Conservation (phyloP, 805 yeast genomes). For the Candida awuae region DNA sequence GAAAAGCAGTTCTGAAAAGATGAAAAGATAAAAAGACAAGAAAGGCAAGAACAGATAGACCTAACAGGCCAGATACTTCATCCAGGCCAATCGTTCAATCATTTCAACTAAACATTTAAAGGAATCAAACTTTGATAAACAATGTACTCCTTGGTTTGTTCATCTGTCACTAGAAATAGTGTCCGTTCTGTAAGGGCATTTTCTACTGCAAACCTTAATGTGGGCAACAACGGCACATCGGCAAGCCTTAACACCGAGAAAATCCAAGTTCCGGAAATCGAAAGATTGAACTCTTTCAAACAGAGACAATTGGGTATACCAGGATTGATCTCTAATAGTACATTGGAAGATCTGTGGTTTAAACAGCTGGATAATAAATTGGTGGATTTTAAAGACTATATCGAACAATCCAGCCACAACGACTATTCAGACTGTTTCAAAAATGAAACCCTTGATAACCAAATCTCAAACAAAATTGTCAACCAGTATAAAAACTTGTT, state of each 20-base stretch:
- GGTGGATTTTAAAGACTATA: conserved; percentile 33
- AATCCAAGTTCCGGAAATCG: conserved; percentile 23
- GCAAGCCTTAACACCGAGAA: background rate
- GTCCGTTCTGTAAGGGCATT: no score
- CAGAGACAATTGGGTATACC: conserved; percentile 31
- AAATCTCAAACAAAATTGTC: conserved; percentile 18
- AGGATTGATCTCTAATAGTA: conserved; percentile 41
- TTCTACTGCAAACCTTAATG: no score
- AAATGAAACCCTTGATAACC: conserved; percentile 4
- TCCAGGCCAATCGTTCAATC: no score
- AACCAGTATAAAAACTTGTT: conserved; percentile 31
- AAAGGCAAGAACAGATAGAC: no score
- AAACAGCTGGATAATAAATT: conserved; percentile 34
- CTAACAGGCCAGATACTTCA: no score
- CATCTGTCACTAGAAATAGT: no score
- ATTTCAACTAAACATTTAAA: no score
- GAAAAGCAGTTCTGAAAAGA: no score
- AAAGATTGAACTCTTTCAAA: conserved; percentile 18
- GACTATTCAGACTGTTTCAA: conserved; percentile 22
- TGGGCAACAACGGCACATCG: no score
- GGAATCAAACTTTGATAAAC: no score
- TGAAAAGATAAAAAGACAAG: no score
- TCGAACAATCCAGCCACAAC: conserved; percentile 25
- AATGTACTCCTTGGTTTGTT: no score
- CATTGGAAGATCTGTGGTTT: conserved; percentile 45